Evolutionary conservation across 169 alveolate genomes (phyloP).

Genomic region (Besnoitia besnoiti): DNA sequence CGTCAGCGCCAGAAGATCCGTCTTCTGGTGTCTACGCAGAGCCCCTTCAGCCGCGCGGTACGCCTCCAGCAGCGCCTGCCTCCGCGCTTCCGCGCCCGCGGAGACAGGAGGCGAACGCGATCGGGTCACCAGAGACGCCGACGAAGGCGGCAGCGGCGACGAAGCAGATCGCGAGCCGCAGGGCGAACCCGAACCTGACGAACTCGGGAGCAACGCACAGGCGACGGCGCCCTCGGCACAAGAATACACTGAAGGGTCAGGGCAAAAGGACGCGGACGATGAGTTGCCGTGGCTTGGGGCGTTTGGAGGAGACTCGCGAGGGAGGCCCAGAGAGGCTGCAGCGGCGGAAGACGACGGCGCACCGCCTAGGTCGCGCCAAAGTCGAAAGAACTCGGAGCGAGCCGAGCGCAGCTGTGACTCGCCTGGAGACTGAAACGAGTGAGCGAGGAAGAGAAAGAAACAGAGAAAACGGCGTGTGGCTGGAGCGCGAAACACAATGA

Average conservation of each 20-base stretch:
- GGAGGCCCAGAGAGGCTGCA: neutral
- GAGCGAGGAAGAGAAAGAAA: neutral
- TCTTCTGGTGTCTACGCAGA: conserved; percentile 4
- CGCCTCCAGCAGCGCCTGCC: conserved; percentile 3
- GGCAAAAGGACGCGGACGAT: neutral
- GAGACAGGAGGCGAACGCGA: too few species aligned
- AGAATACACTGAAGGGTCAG: neutral
- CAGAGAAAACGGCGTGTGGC: neutral
- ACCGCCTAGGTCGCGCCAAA: neutral
- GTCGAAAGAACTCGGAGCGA: neutral
- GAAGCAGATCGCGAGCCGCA: too few species aligned
- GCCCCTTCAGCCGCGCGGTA: neutral
- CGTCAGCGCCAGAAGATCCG: neutral
- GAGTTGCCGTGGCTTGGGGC: neutral
- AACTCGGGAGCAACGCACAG: too few species aligned
- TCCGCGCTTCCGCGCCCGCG: too few species aligned
- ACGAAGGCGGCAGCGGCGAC: too few species aligned
- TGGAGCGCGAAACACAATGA: too few species aligned
- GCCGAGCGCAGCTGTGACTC: conserved; percentile 20
- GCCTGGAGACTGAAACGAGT: conserved; percentile 8
- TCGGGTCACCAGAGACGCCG: too few species aligned
- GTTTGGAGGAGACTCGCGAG: neutral
- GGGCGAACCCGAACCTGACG: neutral
- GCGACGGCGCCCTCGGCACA: neutral
- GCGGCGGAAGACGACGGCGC: neutral